Percentiles rank a stretch among this genome's conserved stretches.
These are phyloP conservation scores for Nakaseomyces delphensis DNA, from an alignment of 1,139 yeast genomes.

Conservation along the genomic window DNA sequence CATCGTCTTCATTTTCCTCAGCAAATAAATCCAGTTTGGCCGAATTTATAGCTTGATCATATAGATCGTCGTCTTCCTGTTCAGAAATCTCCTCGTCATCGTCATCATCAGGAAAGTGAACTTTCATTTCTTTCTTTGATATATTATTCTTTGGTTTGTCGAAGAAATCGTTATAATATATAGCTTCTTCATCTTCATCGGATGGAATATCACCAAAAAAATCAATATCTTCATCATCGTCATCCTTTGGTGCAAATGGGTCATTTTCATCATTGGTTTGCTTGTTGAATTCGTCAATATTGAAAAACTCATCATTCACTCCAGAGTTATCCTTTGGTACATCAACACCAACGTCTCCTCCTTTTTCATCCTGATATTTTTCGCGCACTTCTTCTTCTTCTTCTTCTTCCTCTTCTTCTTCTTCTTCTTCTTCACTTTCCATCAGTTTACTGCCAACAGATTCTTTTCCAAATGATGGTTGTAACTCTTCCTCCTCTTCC, in stretches of 20 bases:
- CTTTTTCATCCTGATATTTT: conserved; percentile 11
- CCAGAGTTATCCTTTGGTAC: conserved; percentile 39
- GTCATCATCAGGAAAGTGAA: conserved; percentile 14
- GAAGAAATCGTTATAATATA: conserved; percentile 68
- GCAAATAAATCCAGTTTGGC: conserved; percentile 59
- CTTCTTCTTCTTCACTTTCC: conserved; percentile 23
- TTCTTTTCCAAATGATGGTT: conserved; percentile 23
- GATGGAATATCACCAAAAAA: conserved; percentile 52
- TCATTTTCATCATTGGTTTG: conserved; percentile 69
- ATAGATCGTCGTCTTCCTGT: conserved; percentile 34
- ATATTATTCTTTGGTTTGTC: conserved; percentile 39
- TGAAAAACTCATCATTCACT: conserved; percentile 76
- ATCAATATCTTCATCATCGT: conserved; percentile 53
- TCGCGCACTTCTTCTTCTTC: conserved; percentile 17
- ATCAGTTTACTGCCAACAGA: conserved; percentile 15
- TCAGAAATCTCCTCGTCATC: conserved; percentile 35
- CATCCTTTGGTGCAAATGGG: conserved; percentile 35
- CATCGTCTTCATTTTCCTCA: conserved; percentile 33
- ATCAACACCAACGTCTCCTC: conserved; percentile 19
- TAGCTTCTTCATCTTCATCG: conserved; percentile 59
- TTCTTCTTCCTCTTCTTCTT: conserved; percentile 25
- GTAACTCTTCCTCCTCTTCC: conserved; percentile 24
- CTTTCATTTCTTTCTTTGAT: conserved; percentile 9
- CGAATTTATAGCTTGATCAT: conserved; percentile 47
- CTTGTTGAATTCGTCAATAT: conserved; percentile 75